Conservation (phyloP, 768 basidiomycete genomes). For the Pulveroboletus sp. region DNA sequence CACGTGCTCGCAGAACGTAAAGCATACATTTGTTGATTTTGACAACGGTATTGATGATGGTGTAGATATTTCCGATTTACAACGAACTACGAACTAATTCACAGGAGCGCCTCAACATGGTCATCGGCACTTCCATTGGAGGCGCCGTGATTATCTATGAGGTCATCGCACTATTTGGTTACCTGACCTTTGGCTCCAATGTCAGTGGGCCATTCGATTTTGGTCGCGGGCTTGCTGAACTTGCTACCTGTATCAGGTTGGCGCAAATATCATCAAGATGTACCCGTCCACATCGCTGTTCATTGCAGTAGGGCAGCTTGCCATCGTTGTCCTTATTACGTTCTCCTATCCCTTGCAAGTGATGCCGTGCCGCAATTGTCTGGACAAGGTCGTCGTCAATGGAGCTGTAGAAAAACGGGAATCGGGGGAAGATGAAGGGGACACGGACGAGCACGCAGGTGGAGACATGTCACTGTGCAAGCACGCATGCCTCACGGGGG, state of each 20-base stretch:
- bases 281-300: constrained; percentile 87
- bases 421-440: constrained; percentile 46
- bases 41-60: constrained; percentile 2
- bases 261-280: constrained; percentile 93
- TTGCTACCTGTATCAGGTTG: constrained; percentile 49
- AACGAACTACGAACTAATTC: constrained; percentile 84
- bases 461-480: constrained; percentile 64
- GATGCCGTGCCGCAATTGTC: constrained; percentile 85
- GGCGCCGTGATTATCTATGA: constrained; percentile 82
- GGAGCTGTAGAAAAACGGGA: constrained; percentile 35
- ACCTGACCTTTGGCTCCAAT: constrained; percentile 88
- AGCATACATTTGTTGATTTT: constrained; percentile 21
- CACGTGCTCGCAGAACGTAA: constrained; percentile 90
- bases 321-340: constrained; percentile 85
- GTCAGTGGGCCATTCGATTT: constrained; percentile 36
- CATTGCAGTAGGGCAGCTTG: constrained; percentile 89
- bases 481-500: constrained; percentile 65
- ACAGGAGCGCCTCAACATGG: constrained; percentile 79
- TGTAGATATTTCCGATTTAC: constrained; percentile 86
- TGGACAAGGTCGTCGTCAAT: constrained; percentile 82
- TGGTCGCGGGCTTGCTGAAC: constrained; percentile 1
- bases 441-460: constrained; percentile 51
- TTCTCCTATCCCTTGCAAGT: constrained; percentile 95
- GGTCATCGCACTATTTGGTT: constrained; percentile 83
- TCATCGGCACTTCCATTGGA: constrained; percentile 86